phyloP scores from a whole-genome alignment of 345 rosid genomes.

The Hevea brasiliensis region DNA sequence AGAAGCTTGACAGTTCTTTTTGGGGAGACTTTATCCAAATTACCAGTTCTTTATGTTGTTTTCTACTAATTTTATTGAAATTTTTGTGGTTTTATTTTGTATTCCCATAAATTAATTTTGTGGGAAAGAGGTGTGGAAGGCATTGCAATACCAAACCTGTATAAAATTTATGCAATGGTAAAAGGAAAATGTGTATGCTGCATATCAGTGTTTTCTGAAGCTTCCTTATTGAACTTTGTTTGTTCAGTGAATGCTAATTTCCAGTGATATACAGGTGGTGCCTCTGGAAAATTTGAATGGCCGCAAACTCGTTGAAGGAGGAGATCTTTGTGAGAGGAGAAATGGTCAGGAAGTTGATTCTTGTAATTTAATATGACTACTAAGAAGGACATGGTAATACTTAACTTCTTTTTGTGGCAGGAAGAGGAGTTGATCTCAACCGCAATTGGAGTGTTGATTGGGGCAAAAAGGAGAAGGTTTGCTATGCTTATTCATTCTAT shows the following conservation, averaged over 20 bases:
- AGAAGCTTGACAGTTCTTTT: not conserved
- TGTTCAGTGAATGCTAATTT: slow-evolving; percentile 19
- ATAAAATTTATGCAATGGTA: not conserved
- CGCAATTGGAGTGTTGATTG: slow-evolving; percentile 98
- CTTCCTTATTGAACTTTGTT: not conserved
- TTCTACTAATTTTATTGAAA: not conserved
- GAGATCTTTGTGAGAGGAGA: slow-evolving; percentile 93
- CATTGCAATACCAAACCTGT: not conserved
- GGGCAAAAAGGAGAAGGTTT: slow-evolving; percentile 98
- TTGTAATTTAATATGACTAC: slow-evolving; percentile 14
- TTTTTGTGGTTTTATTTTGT: not conserved
- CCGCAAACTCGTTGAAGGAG: slow-evolving; percentile 88
- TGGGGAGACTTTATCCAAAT: not conserved
- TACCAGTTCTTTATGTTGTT: not conserved
- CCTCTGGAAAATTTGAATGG: slow-evolving; percentile 96
- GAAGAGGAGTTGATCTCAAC: slow-evolving; percentile 97
- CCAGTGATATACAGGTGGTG: slow-evolving; percentile 52
- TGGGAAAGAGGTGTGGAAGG: not conserved
- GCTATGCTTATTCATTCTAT: slow-evolving; percentile 4
- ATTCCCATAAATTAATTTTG: not conserved
- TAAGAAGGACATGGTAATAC: slow-evolving; percentile 15
- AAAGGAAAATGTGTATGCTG: not conserved
- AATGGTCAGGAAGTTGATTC: slow-evolving; percentile 52
- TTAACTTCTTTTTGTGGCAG: slow-evolving; percentile 39
- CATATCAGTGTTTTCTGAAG: slow-evolving; percentile 4